Evolutionary conservation across 495 filamentous ascomycete species (phyloP), one percentile per base, ranked within the genome.

Genomic region (Penicillium parvum): DNA sequence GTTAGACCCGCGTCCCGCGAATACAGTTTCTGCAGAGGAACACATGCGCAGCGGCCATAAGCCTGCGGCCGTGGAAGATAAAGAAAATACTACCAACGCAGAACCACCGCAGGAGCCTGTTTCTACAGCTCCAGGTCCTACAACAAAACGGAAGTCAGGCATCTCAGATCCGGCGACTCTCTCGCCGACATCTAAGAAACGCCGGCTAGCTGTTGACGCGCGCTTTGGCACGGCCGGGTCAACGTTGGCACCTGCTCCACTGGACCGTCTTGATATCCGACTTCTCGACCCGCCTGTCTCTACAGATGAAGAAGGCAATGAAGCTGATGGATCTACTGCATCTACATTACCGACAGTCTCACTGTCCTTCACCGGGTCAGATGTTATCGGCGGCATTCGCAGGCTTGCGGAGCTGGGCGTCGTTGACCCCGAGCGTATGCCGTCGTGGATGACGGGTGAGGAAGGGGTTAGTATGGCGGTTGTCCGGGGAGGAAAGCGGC

Each of bases 381-480:
- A 95, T 57, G 78, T 95, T n/a, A 90, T 94, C 58, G 78, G 81
- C 2, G 89, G 89, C 0, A 70, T 94, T 19, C 72, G 87, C 34
- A 76, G 82, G 53, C 71, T 94, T 19, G 81, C 89, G 0, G 89
- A 92, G 56, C 50, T 69, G 8, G 88, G 87, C 0, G 70, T 86
- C 10, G 59, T 92, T 9, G 79, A 90, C 52, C 84, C 85, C 0
- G 75, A 79, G 60, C 74, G 68, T 16, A 90, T 94, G 81, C 88
- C 88, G 0, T 85, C 87, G 0, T 95, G 89, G 89, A 84, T 94
- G 82, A 90, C 87, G 1, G 89, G 89, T 1, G 87, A 94, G 54
- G 88, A 86, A 15, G 85, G 80, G 0, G 80, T 94, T 3, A 90
- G 83, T 49, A 64, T 81, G 30, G 86, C 84, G 1, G 73, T 76